Evolutionary conservation across 371 early-diverging fungal species (phyloP), one percentile per base, ranked within the genome.

Genomic region (Mucor mucedo): DNA sequence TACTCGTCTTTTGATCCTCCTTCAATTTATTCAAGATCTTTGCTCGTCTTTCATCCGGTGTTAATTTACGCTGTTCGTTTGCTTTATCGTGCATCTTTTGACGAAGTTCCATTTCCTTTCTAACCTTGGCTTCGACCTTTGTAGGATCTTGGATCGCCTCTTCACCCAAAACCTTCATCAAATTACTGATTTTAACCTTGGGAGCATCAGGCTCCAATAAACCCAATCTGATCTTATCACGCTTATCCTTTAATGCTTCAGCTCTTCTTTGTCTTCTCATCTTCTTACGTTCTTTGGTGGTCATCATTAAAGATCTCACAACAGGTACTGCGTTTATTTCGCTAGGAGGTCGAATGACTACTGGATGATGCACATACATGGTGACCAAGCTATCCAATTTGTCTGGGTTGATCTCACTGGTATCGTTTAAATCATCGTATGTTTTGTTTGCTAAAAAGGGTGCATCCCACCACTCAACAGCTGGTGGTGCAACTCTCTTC

Each of bases 401-500:
- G 30, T 68, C 73, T 35, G 76, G 69, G 41, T 79, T 77, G 30
- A 77, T 73, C 7, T 71, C 69, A 32, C 70, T 71, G 16, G 59
- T 21, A 11, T 52, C 45, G 52, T 80, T 72, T 60, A 91, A 71
- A 63, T 88, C 87, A 21, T 85, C 86, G 70, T 94, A 94, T 9
- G 87, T 77, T 56, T 84, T 87, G 65, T 90, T 87, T 7, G 84
- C 77, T 7, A 94, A 81, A 32, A 97, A 84, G 7, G 89, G 92
- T 32, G 86, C 86, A 83, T 98, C 98, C 99, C 98, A 98, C 99
- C 98, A 97, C 74, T 97, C 99, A 4, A 92, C 89, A 1, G 66
- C 78, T 7, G 97, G 95, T 6, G 96, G 92, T 0, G 87, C 83
- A 11, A 91, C 92, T 68, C 80, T 73, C 84, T 62, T 57, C 21